Base-by-base conservation (phyloP, 805 yeast species). In the Candida ortonii region DNA sequence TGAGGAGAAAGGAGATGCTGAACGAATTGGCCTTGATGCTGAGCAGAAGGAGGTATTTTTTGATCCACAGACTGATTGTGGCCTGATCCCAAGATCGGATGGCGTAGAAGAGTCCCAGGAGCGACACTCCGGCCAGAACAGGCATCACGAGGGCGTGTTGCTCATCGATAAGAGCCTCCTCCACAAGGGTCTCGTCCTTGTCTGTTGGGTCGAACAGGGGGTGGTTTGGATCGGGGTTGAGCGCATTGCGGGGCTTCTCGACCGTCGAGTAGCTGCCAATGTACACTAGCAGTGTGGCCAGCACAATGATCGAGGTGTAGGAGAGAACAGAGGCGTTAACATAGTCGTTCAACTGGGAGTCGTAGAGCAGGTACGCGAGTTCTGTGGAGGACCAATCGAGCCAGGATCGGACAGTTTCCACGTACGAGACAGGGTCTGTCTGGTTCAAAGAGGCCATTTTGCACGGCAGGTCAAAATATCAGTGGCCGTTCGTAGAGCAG, bases 131-230 rank as follows among this genome's bases (percentile, higher is more conserved):
- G 5, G 73, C 71, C 6, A 65, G 10, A 5, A 76, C 36, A 0
- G 83, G 82, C 50, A 73, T 46, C 3, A 55, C 12, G 5, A 65
- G 24, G 0, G 71, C 78, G 12, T 41, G 28, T 53, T 61, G 31
- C 47, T 53, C 51, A 17, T 48, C 51, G 8, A 53, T 45, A 3
- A 38, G 19, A 1, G 47, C 31, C 5, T 39, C 50, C 10, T 45
- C 36, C 5, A 23, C 23, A 6, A 29, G 33, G 5, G 45, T 39
- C 11, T 42, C 24, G 41, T 66, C 70, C 15, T 52, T 50, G 46
- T 69, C 74, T 2, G 65, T 42, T 12, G 62, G 68, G 45, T 69
- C 73, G 45, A 64, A 69, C 26, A 66, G 36, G 2, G 64, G 65
- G 46, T 68, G 70, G 7, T 52, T 32, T 9, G 44, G 50, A 8